A percentile compares a stretch with the other conserved stretches of the same genome.
Conservation (phyloP, 2,329 filamentous ascomycete species). For the Zymoseptoria crescenta region DNA sequence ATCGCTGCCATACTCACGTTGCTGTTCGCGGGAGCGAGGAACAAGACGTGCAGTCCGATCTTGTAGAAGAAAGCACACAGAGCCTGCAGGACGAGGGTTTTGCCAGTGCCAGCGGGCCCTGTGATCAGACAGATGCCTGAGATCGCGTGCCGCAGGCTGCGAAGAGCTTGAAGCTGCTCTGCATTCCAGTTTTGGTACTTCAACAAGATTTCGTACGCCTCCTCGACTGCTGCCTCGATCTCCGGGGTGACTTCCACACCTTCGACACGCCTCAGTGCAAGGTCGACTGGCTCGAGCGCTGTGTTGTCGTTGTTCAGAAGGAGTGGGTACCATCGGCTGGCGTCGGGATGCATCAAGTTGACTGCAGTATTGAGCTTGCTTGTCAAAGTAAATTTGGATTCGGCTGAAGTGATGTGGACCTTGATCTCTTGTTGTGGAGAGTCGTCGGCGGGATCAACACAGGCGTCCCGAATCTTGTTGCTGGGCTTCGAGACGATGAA, state of each 20-base stretch:
- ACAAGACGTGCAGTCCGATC: conserved; percentile 13
- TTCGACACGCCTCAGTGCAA: conserved; percentile 2
- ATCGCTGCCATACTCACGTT: conserved; percentile 1
- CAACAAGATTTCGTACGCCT: too few species aligned
- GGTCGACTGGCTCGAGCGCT: conserved; percentile 6
- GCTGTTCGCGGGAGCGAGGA: conserved; percentile 15
- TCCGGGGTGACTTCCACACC: neutral
- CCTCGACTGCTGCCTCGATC: conserved; percentile 1
- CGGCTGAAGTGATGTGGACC: neutral
- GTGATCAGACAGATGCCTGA: conserved; percentile 12
- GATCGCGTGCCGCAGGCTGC: conserved; percentile 8
- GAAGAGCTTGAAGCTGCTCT: conserved; percentile 13
- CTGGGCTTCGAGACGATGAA: neutral
- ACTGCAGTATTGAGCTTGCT: conserved; percentile 7
- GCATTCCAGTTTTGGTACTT: too few species aligned
- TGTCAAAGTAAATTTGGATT: neutral
- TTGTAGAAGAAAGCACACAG: conserved; percentile 14
- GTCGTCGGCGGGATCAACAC: neutral
- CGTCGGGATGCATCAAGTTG: conserved; percentile 6
- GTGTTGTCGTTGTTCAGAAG: conserved; percentile 14
- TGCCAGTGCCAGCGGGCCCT: conserved; percentile 14
- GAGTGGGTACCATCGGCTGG: conserved; percentile 9
- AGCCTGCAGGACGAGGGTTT: conserved; percentile 10
- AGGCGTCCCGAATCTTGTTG: neutral
- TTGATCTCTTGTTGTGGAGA: neutral